Conservation (phyloP, 768 basidiomycete genomes). For the Amanita rimosa region DNA sequence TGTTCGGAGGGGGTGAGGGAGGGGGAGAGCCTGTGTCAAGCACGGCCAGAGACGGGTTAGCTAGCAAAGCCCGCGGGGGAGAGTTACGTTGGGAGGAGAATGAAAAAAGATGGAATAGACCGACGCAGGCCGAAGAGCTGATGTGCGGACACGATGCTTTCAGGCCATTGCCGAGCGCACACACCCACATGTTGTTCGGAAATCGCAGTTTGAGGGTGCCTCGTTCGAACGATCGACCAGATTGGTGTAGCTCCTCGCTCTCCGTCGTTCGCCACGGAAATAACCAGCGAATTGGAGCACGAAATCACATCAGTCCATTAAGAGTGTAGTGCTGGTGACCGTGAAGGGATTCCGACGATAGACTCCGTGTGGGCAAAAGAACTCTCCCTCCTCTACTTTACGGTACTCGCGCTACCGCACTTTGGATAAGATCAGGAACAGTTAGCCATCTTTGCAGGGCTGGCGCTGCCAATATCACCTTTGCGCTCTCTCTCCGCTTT, state of each 20-base stretch:
- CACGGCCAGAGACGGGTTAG: too few species aligned
- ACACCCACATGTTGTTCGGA: neutral
- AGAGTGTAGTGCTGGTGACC: neutral
- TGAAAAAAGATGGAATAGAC: neutral
- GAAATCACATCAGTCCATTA: neutral
- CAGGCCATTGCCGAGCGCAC: slow-evolving; percentile 4
- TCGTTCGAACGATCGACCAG: neutral
- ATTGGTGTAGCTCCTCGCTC: neutral
- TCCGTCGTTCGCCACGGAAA: neutral
- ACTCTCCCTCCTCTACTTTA: neutral
- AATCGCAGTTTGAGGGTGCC: neutral
- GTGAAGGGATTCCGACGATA: too few species aligned
- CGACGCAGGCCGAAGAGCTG: neutral
- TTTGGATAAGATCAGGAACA: neutral
- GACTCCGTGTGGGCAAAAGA: neutral
- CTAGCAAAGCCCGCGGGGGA: neutral
- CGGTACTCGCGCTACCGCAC: neutral
- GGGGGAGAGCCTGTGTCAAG: too few species aligned
- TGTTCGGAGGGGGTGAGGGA: too few species aligned
- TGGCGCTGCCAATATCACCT: neutral
- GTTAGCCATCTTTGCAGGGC: neutral
- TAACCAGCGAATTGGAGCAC: neutral
- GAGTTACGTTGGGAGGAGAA: neutral
- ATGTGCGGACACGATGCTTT: neutral
- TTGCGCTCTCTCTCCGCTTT: neutral